A percentile compares a stretch with the other conserved stretches of the same genome.
Evolutionary conservation across 2,329 filamentous ascomycete genomes (phyloP).

Genomic region (Chrysosporium keratinophilum): DNA sequence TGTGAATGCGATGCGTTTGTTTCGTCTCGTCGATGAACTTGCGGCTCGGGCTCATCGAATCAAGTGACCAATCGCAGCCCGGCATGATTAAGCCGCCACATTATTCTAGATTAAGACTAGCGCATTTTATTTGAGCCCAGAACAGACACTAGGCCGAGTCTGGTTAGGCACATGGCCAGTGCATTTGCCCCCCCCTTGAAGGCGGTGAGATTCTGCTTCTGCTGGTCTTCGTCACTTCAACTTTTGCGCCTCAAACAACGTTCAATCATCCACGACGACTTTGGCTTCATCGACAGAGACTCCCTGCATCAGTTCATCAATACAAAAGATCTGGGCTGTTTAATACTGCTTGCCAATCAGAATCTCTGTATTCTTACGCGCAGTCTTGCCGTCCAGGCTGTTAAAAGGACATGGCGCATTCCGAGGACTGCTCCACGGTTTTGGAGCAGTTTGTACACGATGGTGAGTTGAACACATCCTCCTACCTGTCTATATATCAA

Average conservation of each 20-base stretch:
- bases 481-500: background rate
- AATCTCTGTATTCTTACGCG: background rate
- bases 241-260: background rate
- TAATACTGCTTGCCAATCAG: background rate
- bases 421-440: constrained; percentile 53
- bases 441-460: constrained; percentile 58
- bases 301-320: background rate
- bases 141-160: background rate
- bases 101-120: background rate
- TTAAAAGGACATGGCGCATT: constrained; percentile 34
- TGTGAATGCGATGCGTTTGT: background rate
- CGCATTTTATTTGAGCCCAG: background rate
- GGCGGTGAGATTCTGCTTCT: constrained; percentile 4
- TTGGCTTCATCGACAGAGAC: background rate
- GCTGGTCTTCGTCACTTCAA: background rate
- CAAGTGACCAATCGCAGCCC: constrained; percentile 2
- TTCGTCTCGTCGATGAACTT: background rate
- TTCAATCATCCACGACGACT: background rate
- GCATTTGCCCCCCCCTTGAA: background rate
- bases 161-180: background rate
- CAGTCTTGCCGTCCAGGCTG: background rate
- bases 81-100: background rate
- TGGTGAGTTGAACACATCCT: constrained; percentile 31
- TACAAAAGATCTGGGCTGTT: background rate
- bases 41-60: constrained; percentile 8